Evolutionary conservation across 2,329 filamentous ascomycete genomes (phyloP), one percentile per base, ranked within the genome.

Genomic region (Talaromyces amestolkiae): DNA sequence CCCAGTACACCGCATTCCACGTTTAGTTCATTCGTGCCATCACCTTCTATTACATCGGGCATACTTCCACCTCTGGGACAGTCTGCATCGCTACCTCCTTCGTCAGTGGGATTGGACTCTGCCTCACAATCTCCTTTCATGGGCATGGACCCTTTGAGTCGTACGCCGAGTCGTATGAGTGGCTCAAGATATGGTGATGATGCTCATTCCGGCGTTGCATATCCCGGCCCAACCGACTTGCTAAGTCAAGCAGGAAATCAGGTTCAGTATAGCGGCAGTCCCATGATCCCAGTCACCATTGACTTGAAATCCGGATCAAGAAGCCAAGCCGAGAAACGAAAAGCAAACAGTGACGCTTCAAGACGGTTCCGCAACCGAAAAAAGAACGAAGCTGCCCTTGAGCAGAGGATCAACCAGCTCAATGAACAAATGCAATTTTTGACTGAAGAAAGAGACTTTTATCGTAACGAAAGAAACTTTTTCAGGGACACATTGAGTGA

Each of bases 301-400:
- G 78, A 80, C 61, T 64, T 76, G 43, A 79, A 80, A 54, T 79
- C 78, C 2, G 78, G 78, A 6, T 80, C 78, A 1, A 73, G 73
- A 27, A 78, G 73, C 56, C 78, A 80, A 64, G 76, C 77, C 1
- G 77, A 79, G 66, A 80, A 79, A 66, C 74, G 78, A 9, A 77
- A 76, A 67, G 78, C 78, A 3, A 80, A 80, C 70, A 80, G 78
- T 60, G 74, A 77, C 61, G 78, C 78, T 1, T 80, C 78, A 2
- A 71, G 77, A 56, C 69, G 78, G 24, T 80, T 80, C 66, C 76
- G 78, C 41, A 76, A 79, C 49, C 74, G 78, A 33, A 80, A 80
- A 65, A 74, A 77, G 49, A 77, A 76, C 24, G 78, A 80, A 63
- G 69, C 75, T 66, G 77, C 78, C 65, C 74, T 79, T 64, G 74